Percentiles rank a stretch among this genome's conserved stretches.
These are phyloP conservation scores for Begonia masoniana DNA, from an alignment of 306 rosid genomes.

Conservation along the genomic window DNA sequence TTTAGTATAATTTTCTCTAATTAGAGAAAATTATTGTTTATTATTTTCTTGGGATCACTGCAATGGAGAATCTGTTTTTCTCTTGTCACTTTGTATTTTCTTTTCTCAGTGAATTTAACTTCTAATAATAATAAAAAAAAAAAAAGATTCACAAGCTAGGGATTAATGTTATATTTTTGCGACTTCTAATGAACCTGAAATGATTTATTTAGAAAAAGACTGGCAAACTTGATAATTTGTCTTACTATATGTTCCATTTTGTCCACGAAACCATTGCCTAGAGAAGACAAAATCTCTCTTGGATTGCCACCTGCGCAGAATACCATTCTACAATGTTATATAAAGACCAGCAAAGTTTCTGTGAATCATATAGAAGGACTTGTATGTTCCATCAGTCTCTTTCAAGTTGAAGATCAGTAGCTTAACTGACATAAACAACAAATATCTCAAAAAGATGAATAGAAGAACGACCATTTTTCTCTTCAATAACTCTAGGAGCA, in stretches of 20 bases:
- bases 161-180: too few relatives aligned
- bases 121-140: neutral
- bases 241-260: slow-evolving; percentile 95
- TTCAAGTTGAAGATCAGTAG: neutral
- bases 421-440: too few relatives aligned
- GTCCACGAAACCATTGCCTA: slow-evolving; percentile 89
- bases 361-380: too few relatives aligned
- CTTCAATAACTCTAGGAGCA: too few relatives aligned
- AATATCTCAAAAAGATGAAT: too few relatives aligned
- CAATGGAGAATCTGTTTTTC: too few relatives aligned
- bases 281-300: slow-evolving; percentile 86
- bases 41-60: too few relatives aligned
- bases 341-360: neutral
- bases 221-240: neutral
- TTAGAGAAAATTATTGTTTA: too few relatives aligned
- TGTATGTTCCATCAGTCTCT: neutral
- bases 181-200: neutral
- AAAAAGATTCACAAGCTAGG: neutral
- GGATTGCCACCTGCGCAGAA: slow-evolving; percentile 66
- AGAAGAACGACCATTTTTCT: too few relatives aligned
- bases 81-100: neutral
- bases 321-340: slow-evolving; percentile 4
- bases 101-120: neutral
- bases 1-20: too few relatives aligned
- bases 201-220: slow-evolving; percentile 2